A percentile compares a stretch with the other conserved stretches of the same genome.
Evolutionary conservation across 768 basidiomycete species (phyloP).

Genomic region (Pleurotus platypus): DNA sequence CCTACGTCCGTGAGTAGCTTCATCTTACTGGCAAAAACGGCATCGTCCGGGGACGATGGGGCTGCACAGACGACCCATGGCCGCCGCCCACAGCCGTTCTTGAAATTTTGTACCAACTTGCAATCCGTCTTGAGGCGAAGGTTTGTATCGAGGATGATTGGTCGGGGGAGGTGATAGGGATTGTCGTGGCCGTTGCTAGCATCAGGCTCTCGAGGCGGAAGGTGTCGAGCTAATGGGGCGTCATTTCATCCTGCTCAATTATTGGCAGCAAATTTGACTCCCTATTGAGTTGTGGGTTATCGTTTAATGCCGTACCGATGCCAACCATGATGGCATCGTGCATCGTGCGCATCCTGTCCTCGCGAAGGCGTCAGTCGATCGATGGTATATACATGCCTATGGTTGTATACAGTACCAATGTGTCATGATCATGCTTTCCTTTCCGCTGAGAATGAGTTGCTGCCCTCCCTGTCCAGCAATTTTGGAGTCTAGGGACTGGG

Average conservation of each 20-base stretch:
- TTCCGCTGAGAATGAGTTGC: slow-evolving; percentile 81
- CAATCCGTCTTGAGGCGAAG: slow-evolving; percentile 64
- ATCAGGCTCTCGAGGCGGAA: slow-evolving; percentile 36
- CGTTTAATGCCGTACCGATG: slow-evolving; percentile 84
- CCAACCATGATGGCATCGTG: slow-evolving; percentile 94
- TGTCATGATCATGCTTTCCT: slow-evolving; percentile 89
- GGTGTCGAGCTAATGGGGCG: slow-evolving; percentile 44
- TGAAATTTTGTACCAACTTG: slow-evolving; percentile 68
- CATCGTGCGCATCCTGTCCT: slow-evolving; percentile 78
- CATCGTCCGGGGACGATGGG: slow-evolving; percentile 7
- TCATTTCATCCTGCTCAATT: background rate
- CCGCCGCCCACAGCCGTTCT: slow-evolving; percentile 52
- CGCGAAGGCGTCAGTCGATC: background rate
- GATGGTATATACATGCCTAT: background rate
- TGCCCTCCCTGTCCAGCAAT: slow-evolving; percentile 74
- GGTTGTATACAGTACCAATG: slow-evolving; percentile 64
- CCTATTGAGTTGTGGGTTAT: slow-evolving; percentile 95
- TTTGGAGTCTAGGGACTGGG: slow-evolving; percentile 83
- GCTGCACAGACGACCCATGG: slow-evolving; percentile 69
- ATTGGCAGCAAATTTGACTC: slow-evolving; percentile 18
- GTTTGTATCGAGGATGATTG: slow-evolving; percentile 77
- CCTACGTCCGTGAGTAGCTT: slow-evolving; percentile 58
- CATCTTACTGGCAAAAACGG: slow-evolving; percentile 11
- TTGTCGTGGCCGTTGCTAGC: slow-evolving; percentile 19
- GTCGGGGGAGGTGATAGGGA: slow-evolving; percentile 59